Evolutionary conservation across 164 flowering plant genomes (phyloP).

Genomic region (Stephania japonica): DNA sequence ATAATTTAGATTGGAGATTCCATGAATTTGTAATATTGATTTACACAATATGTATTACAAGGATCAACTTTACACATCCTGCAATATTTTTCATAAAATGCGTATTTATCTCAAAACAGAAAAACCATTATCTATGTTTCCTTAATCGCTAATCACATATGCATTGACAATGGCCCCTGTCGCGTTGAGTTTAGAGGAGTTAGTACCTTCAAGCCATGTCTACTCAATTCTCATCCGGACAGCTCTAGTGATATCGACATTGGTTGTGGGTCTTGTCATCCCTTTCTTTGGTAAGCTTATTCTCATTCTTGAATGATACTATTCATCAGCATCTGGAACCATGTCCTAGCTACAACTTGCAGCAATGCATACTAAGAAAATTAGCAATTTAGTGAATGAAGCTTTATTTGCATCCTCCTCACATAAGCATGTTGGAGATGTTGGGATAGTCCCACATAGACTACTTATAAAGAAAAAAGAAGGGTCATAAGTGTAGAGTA

Average conservation of each 20-base stretch:
- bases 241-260: constrained; percentile 69
- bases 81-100: neutral
- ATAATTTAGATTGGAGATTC: neutral
- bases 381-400: neutral
- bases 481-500: too few species aligned
- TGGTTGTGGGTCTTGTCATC: constrained; percentile 60
- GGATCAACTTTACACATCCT: too few species aligned
- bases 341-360: neutral
- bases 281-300: constrained; percentile 79
- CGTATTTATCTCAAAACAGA: neutral
- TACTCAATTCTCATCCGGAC: constrained; percentile 72
- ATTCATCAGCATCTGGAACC: neutral
- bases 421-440: too few species aligned
- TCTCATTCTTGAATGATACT: neutral
- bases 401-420: neutral
- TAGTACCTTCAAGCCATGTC: constrained; percentile 59
- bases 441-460: too few species aligned
- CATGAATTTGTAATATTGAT: neutral
- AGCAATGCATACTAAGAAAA: neutral
- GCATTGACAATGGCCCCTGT: constrained; percentile 87
- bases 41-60: too few species aligned
- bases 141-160: constrained; percentile 58
- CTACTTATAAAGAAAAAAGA: too few species aligned
- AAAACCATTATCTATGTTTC: constrained; percentile 13
- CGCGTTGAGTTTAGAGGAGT: constrained; percentile 89